A percentile compares a stretch with the other conserved stretches of the same genome.
These are phyloP conservation scores for Mortierella sp. DNA, from an alignment of 371 early-diverging fungal species.

Conservation along the genomic window DNA sequence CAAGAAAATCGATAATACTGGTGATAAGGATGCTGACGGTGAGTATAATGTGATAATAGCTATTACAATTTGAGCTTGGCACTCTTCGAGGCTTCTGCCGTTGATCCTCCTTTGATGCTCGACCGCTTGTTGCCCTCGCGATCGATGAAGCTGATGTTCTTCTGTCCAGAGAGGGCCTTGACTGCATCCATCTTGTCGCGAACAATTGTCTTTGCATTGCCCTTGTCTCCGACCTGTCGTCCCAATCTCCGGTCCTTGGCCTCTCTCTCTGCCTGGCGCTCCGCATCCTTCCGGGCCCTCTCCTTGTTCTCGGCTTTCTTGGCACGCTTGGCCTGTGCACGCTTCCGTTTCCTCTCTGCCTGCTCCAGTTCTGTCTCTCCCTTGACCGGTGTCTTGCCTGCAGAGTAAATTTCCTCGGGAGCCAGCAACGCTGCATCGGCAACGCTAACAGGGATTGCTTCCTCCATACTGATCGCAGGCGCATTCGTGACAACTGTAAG, in stretches of 20 bases:
- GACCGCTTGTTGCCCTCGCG: constrained; percentile 67
- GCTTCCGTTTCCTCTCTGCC: constrained; percentile 75
- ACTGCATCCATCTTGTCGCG: constrained; percentile 75
- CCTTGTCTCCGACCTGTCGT: constrained; percentile 62
- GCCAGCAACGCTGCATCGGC: constrained; percentile 86
- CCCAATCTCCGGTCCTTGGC: constrained; percentile 62
- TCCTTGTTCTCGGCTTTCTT: constrained; percentile 66
- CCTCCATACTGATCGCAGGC: constrained; percentile 95
- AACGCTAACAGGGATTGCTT: constrained; percentile 91
- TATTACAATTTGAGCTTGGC: constrained; percentile 54
- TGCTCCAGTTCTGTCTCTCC: constrained; percentile 80
- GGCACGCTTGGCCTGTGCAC: constrained; percentile 74
- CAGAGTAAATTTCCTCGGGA: constrained; percentile 85
- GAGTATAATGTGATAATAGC: background rate
- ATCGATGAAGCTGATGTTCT: constrained; percentile 71
- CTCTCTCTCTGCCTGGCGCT: constrained; percentile 60
- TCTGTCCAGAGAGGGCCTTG: constrained; percentile 75
- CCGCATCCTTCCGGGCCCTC: constrained; percentile 65
- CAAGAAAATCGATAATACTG: no score
- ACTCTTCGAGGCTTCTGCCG: constrained; percentile 34
- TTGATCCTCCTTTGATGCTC: constrained; percentile 37
- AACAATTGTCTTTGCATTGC: constrained; percentile 53
- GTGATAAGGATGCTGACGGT: background rate
- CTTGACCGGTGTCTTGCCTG: constrained; percentile 59
- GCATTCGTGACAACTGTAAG: constrained; percentile 83